Evolutionary conservation across 352 stramenopile genomes (phyloP), one percentile per base, ranked within the genome.

Genomic region (Phytophthora pseudosyringae): DNA sequence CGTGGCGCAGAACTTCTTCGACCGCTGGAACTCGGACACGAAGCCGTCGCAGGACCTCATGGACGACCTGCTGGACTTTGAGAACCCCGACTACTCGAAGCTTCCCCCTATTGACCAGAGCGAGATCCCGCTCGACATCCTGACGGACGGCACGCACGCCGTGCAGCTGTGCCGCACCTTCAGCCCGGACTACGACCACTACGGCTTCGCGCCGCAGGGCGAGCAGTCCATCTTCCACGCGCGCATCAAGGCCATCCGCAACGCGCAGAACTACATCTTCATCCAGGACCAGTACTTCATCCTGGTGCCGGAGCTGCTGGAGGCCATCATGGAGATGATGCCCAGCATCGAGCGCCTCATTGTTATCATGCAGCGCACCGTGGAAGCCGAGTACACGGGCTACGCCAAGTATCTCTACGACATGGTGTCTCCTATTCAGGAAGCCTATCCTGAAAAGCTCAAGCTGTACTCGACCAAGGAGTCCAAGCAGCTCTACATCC

Each of bases 211-310:
- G 2, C 82, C 82, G 2, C 54, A 75, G 7, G 82, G 82, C 5
- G 78, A 91, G 51, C 73, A 86, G 36, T 78, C 73, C 12, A 75
- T 91, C 28, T 73, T 85, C 18, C 63, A 83, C 39, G 63, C 72
- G 13, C 71, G 78, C 33, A 72, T 86, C 35, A 87, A 91, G 61
- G 82, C 80, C 36, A 85, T 90, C 56, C 63, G 52, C 3, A 73
- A 81, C 18, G 82, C 80, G 1, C 64, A 68, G 47, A 91, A 91
- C 61, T 87, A 75, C 63, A 75, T 91, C 16, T 89, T 81, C 53
- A 79, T 91, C 55, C 76, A 89, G 51, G 82, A 91, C 46, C 78
- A 91, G 66, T 89, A 91, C 67, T 91, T 91, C 41, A 82, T 88
- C 51, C 56, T 79, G 26, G 75, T 91, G 44, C 76, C 80, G n/a